Base-by-base conservation (phyloP, 345 rosid genomes). In the Abelmoschus esculentus region DNA sequence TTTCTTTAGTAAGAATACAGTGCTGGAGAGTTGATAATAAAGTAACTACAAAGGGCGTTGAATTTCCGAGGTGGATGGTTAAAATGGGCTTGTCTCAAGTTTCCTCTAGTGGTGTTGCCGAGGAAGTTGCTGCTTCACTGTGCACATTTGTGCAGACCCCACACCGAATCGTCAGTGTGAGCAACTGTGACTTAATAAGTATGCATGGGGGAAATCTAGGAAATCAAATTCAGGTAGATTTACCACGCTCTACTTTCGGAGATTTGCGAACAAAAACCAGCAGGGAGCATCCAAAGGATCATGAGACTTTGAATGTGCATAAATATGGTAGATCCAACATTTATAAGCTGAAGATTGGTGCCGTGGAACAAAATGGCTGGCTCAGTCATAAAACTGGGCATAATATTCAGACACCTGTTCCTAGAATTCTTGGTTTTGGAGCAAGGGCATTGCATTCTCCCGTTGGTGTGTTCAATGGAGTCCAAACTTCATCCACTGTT, bases 21-120 rank as follows among this genome's bases (percentile, higher is more conserved):
- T 22, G 67, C 47, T 10, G 17, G 15, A 53, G 55, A 44, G 57
- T 42, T 13, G 66, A 60, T 61, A 67, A 46, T 61, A 58, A 58
- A 53, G 44, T 66, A 74, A 49, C 40, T 18, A 8, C 13, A 44
- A 74, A 53, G 71, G 52, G 56, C 49, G 7, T 69, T 15, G 40
- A 66, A 49, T 74, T 69, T 52, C 6, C 61, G 19, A 52, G 71
- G 49, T 68, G 26, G 6, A 7, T 60, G 31, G 32, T 38, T 28
- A 76, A 66, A 38, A 87, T 88, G 90, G 90, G 92, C 29, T 81
- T 88, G 80, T 90, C 90, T 2, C 92, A 86, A 72, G 77, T 80
- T 72, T 79, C 86, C 67, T 80, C 88, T 13, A 46, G 57, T 72
- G 83, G 76, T 67, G 61, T 71, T 74, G 78, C 72, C 3, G 79